Conservation (phyloP, 2,329 filamentous ascomycete genomes). For the Helminthosporium solani region DNA sequence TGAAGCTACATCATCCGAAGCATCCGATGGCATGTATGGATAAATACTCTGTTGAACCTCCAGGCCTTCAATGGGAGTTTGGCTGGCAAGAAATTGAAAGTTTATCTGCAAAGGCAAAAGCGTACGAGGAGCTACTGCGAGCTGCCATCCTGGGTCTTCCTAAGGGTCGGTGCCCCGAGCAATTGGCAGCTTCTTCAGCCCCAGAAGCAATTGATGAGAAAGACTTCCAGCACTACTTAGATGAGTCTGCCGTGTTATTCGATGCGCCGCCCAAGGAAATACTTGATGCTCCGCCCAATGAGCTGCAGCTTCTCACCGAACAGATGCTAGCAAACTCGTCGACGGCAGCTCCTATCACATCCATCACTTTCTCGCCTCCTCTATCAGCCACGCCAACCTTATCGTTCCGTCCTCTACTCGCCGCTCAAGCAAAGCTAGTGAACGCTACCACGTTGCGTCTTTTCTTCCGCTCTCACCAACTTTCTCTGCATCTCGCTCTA, state of each 20-base stretch:
- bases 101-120: constrained; percentile 61
- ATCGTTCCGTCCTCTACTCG: constrained; percentile 73
- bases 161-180: not conserved
- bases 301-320: constrained; percentile 27
- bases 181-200: not conserved
- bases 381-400: constrained; percentile 61
- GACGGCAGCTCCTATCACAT: not conserved
- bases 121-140: constrained; percentile 50
- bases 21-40: constrained; percentile 65
- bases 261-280: constrained; percentile 23
- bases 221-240: constrained; percentile 26
- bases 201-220: constrained; percentile 1
- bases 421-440: constrained; percentile 72
- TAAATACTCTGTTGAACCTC: constrained; percentile 54
- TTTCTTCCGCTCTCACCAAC: constrained; percentile 71
- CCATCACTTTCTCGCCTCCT: constrained; percentile 51
- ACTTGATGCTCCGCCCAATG: constrained; percentile 22
- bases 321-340: constrained; percentile 14
- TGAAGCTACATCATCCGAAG: constrained; percentile 68
- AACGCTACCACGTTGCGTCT: constrained; percentile 75
- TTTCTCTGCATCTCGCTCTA: constrained; percentile 70
- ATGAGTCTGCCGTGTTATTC: constrained; percentile 27
- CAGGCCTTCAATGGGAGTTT: constrained; percentile 67
- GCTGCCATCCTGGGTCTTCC: constrained; percentile 31
- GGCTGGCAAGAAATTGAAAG: constrained; percentile 68